Conservation (phyloP, 345 rosid species). For the Atalantia buxifolia region DNA sequence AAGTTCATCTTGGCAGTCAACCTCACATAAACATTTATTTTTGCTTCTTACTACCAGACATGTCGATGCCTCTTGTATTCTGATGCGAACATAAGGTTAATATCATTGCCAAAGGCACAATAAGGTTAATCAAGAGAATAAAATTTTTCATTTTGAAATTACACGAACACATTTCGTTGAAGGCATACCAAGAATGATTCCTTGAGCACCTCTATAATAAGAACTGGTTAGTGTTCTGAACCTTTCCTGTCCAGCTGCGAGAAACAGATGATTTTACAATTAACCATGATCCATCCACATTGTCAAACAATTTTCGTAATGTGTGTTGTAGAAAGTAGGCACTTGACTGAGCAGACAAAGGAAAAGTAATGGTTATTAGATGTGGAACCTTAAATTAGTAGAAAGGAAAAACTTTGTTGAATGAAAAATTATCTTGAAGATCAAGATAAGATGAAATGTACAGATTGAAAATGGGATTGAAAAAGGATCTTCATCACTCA, state of each 20-base stretch:
- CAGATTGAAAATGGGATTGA: neutral
- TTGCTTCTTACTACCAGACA: neutral
- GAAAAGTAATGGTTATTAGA: neutral
- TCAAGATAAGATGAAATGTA: neutral
- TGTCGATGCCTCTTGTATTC: neutral
- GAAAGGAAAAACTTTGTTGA: neutral
- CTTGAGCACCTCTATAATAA: slow-evolving; percentile 92
- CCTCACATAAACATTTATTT: neutral
- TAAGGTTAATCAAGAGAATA: slow-evolving; percentile 11
- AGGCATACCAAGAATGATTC: slow-evolving; percentile 80
- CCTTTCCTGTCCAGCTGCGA: slow-evolving; percentile 97
- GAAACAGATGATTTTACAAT: slow-evolving; percentile 11
- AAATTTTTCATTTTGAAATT: slow-evolving; percentile 4
- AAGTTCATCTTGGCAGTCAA: neutral
- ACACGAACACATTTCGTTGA: neutral
- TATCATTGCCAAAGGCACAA: neutral
- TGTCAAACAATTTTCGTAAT: neutral
- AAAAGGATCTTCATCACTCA: neutral
- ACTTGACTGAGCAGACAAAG: neutral
- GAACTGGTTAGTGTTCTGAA: slow-evolving; percentile 92
- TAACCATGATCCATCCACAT: neutral
- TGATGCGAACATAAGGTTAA: neutral
- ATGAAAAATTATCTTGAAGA: slow-evolving; percentile 1
- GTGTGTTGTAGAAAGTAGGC: neutral
- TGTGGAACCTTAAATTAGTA: neutral